Base-by-base conservation (phyloP, 164 flowering plant genomes). In the Houttuynia cordata region DNA sequence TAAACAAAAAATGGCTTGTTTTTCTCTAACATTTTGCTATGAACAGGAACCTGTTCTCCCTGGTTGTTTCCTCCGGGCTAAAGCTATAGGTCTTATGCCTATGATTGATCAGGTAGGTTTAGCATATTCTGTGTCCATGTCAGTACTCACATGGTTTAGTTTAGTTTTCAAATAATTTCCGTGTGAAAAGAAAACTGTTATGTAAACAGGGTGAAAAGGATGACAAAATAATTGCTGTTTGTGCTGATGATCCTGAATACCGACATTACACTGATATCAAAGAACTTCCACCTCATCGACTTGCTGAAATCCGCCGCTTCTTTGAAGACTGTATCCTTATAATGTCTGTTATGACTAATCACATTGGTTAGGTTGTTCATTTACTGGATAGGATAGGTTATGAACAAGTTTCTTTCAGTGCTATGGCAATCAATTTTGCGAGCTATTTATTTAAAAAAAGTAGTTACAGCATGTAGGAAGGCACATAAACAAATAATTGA, bases 161-260 rank as follows among this genome's bases (percentile, higher is more conserved):
- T 50, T 41, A 41, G 25, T 9, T 56, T 8, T n/a, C 17, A 30
- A 30, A 30, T 6, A 30, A 2, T 30, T 30, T 30, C 37, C 37
- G 6, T 30, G 37, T 30, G 37, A 30, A 30, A 30, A 30, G 6
- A 30, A 30, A 30, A 2, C 53, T 13, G 30, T 50, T 25, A 56
- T 57, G 54, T 45, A 52, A 20, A 40, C 71, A 87, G 87, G 94
- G 94, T 50, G 94, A 87, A 65, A 87, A 84, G 73, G 94, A 87
- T 75, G 94, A 87, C 80, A 87, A 87, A 68, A 87, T 87, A 24
- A 87, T 87, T 64, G 93, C 93, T 22, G 93, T 86, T 19, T 86
- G 93, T 66, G 88, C 88, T 51, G 93, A 86, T 76, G 94, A 87
- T 77, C 94, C 94, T 22, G 94, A 87, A 70, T 87, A 87, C 62